Conservation (phyloP, 805 yeast genomes). For the Yamadazyma akitaensis region DNA sequence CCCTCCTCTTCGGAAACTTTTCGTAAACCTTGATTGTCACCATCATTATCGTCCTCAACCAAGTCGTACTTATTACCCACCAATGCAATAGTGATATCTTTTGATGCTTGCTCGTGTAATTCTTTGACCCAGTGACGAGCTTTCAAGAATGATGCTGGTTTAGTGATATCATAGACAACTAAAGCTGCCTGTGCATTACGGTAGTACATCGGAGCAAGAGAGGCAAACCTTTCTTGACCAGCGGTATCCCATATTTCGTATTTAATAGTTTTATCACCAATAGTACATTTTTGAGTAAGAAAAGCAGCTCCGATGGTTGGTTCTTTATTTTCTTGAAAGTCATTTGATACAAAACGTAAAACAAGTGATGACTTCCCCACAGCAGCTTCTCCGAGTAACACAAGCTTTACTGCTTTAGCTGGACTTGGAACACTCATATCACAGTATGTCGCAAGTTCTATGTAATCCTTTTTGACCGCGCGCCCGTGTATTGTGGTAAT, state of each 20-base stretch:
- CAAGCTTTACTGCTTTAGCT: slow-evolving; percentile 67
- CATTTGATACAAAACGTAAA: slow-evolving; percentile 87
- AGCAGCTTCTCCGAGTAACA: slow-evolving; percentile 94
- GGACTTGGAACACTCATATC: slow-evolving; percentile 15
- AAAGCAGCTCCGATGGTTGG: slow-evolving; percentile 99
- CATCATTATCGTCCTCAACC: slow-evolving; percentile 45
- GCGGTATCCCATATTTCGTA: slow-evolving; percentile 97
- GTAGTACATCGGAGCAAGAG: slow-evolving; percentile 95
- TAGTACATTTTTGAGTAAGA: slow-evolving; percentile 86
- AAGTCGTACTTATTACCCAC: slow-evolving; percentile 92
- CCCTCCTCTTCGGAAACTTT: slow-evolving; percentile 89
- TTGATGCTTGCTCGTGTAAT: slow-evolving; percentile 91
- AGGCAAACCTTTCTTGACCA: slow-evolving; percentile 96
- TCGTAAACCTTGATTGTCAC: slow-evolving; percentile 44
- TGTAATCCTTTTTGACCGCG: slow-evolving; percentile 2
- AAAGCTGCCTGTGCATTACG: slow-evolving; percentile 96
- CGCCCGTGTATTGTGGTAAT: background rate
- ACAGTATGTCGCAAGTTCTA: background rate
- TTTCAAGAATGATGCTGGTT: slow-evolving; percentile 90
- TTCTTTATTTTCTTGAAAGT: slow-evolving; percentile 95
- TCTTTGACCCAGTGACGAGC: slow-evolving; percentile 99
- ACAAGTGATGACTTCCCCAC: slow-evolving; percentile 95
- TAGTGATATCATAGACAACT: slow-evolving; percentile 92
- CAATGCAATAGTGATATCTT: slow-evolving; percentile 85
- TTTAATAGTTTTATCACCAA: slow-evolving; percentile 82